Conservation (phyloP, 768 basidiomycete species). For the Mycena rosella region DNA sequence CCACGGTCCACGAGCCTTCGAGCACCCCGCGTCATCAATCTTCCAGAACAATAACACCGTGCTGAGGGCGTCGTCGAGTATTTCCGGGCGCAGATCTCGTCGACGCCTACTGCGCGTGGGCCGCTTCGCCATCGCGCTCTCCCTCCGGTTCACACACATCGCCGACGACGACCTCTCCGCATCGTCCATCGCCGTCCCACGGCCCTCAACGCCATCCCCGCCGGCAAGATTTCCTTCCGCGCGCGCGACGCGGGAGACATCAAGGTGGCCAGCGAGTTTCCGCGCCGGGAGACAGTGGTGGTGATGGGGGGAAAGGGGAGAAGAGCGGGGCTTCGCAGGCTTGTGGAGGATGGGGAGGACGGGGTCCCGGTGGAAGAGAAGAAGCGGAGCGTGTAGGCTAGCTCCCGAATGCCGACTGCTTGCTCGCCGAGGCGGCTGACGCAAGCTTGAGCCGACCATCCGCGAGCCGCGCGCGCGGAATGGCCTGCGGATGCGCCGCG, state of each 20-base stretch:
- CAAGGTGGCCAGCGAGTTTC: constrained; percentile 71
- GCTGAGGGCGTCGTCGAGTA: constrained; percentile 85
- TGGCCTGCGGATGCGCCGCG: no score
- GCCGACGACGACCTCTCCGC: constrained; percentile 90
- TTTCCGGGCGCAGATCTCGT: constrained; percentile 89
- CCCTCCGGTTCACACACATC: constrained; percentile 77
- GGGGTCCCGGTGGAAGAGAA: no score
- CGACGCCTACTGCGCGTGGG: constrained; percentile 94
- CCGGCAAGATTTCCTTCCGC: constrained; percentile 74
- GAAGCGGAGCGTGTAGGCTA: no score
- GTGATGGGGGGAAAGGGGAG: constrained; percentile 64
- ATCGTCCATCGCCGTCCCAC: constrained; percentile 76
- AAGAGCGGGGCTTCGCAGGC: constrained; percentile 83
- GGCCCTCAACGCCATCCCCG: constrained; percentile 68
- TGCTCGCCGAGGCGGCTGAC: no score
- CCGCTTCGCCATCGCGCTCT: constrained; percentile 88
- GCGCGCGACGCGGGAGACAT: constrained; percentile 91
- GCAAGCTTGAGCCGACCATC: no score
- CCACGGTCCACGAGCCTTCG: constrained; percentile 87
- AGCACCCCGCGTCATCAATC: constrained; percentile 90
- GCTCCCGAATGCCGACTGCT: no score
- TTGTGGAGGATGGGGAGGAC: constrained; percentile 43
- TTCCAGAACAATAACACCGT: constrained; percentile 99
- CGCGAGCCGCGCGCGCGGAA: no score
- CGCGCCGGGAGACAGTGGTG: constrained; percentile 73